Conservation (phyloP, 371 early-diverging fungal species). For the Mortierella sp. region DNA sequence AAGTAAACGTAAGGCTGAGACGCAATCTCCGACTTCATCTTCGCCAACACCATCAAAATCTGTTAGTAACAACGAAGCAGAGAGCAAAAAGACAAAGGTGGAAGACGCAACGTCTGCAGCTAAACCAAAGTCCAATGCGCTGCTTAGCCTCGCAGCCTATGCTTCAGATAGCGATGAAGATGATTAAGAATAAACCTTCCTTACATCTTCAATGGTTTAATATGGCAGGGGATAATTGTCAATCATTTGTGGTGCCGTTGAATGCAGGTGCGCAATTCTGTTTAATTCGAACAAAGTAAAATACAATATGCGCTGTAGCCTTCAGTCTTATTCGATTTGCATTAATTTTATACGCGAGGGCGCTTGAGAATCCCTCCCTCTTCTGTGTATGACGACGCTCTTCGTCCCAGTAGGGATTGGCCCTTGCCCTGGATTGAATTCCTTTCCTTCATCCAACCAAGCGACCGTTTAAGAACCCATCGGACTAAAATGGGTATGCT, state of each 20-base stretch:
- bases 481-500: slow-evolving; percentile 50
- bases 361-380: slow-evolving; percentile 44
- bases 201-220: background rate
- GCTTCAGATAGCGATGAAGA: slow-evolving; percentile 52
- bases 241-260: too few species aligned
- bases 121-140: slow-evolving; percentile 35
- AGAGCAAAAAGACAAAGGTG: slow-evolving; percentile 23
- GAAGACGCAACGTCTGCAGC: background rate
- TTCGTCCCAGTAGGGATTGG: slow-evolving; percentile 14
- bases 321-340: background rate
- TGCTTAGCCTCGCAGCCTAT: slow-evolving; percentile 43
- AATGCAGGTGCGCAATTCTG: too few species aligned
- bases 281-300: background rate
- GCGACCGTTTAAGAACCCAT: slow-evolving; percentile 46
- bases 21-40: background rate
- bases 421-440: slow-evolving; percentile 16
- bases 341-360: slow-evolving; percentile 27
- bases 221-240: too few species aligned
- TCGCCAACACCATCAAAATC: background rate
- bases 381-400: slow-evolving; percentile 29
- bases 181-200: slow-evolving; percentile 11
- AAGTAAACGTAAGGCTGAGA: slow-evolving; percentile 34
- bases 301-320: background rate
- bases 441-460: slow-evolving; percentile 38
- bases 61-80: background rate